Evolutionary conservation across 805 yeast species (phyloP), one percentile per base, ranked within the genome.

Genomic region (Candida lessepsii): DNA sequence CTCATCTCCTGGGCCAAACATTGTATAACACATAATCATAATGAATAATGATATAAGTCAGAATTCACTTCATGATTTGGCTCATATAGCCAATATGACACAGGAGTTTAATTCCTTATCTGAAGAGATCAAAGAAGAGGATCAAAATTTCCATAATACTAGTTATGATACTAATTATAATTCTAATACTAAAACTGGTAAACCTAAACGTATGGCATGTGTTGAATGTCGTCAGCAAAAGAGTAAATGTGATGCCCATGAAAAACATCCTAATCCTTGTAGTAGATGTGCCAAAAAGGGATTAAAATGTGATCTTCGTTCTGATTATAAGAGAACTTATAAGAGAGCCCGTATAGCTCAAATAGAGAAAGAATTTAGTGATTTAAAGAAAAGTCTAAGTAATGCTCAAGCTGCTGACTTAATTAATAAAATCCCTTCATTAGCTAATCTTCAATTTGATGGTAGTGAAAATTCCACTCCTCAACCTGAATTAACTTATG

Each of bases 171-270:
- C 5, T 28, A 14, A 15, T 3, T 13, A 5, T 10, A 25, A 11
- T 13, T 9, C 32, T 15, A 29, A 17, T 29, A 30, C 42, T 7
- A 47, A 40, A 32, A 9, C 42, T 3, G 34, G 48, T 2, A 61
- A 52, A 37, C 50, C 59, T 28, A 83, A 81, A 57, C 71, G 80
- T 41, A 78, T 89, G 57, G 98, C 98, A 0, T 93, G 99, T 67
- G 88, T 87, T 1, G 96, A 91, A 54, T 93, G 99, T 58, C 77
- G 98, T 10, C 98, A 93, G 61, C 99, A 91, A 59, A 93, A 93
- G 63, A 83, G 89, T 25, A 78, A 81, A 53, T 90, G 97, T 65
- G 96, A 90, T 63, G 95, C 96, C 9, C 78, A 73, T 48, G 89
- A 79, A 43, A 71, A 69, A 37, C 76, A 80, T 23, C 96, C 96